Percentiles rank a stretch among this genome's conserved stretches.
Evolutionary conservation across 257 asterid genomes (phyloP).

Genomic region (Solanum acaule): DNA sequence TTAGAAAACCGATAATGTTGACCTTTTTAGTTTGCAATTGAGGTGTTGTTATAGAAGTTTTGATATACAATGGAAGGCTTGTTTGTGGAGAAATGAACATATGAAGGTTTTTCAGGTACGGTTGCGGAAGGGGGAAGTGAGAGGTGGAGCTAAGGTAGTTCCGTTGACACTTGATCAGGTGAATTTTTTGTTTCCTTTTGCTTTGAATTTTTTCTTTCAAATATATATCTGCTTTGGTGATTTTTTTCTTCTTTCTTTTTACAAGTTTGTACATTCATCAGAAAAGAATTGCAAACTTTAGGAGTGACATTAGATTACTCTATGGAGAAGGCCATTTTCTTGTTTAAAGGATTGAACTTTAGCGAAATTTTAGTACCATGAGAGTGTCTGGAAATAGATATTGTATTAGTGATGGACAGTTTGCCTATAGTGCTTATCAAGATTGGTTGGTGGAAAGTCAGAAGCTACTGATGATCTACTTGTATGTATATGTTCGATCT

Average conservation of each 20-base stretch:
- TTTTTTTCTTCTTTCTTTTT: background rate
- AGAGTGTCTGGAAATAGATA: background rate
- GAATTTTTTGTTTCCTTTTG: background rate
- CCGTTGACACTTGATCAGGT: conserved; percentile 96
- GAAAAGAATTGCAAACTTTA: background rate
- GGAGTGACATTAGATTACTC: background rate
- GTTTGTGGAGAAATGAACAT: background rate
- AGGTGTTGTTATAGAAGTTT: background rate
- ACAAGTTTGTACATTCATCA: background rate
- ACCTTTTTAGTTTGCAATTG: background rate
- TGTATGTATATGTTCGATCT: background rate
- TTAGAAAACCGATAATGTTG: background rate
- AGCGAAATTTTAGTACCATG: background rate
- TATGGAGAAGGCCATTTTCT: background rate
- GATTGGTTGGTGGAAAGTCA: background rate
- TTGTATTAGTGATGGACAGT: background rate
- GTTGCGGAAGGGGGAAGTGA: conserved; percentile 55
- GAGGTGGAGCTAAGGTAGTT: conserved; percentile 88
- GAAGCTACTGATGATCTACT: background rate
- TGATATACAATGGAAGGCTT: background rate
- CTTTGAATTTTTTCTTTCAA: background rate
- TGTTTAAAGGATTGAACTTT: background rate
- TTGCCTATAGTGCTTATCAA: background rate
- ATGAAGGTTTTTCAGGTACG: conserved; percentile 38
- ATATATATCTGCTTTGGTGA: background rate